A percentile compares a stretch with the other conserved stretches of the same genome.
Conservation (phyloP, 805 yeast genomes). For the Lipomyces anomalus region DNA sequence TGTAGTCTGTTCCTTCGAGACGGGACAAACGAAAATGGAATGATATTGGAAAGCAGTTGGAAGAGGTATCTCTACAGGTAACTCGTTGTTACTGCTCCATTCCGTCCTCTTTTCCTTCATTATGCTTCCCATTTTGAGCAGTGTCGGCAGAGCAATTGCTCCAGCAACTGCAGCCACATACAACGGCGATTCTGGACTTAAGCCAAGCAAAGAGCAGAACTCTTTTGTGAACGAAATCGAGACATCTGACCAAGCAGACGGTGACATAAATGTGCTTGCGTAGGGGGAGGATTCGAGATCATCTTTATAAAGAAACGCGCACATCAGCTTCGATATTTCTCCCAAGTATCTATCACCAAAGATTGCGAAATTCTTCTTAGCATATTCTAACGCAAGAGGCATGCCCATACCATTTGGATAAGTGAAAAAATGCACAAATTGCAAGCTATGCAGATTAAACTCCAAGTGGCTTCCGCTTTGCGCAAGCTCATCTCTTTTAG, state of each 20-base stretch:
- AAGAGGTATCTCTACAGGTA: constrained; percentile 56
- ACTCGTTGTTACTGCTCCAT: constrained; percentile 55
- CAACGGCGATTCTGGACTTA: constrained; percentile 51
- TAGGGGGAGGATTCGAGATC: constrained; percentile 26
- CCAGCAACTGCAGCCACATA: constrained; percentile 48
- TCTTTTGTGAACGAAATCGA: constrained; percentile 41
- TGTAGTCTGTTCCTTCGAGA: constrained; percentile 61
- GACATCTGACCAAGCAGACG: constrained; percentile 31
- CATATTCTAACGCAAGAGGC: constrained; percentile 40
- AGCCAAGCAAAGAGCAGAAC: constrained; percentile 45
- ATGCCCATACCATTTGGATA: constrained; percentile 2
- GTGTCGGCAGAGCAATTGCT: constrained; percentile 47
- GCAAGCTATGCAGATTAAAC: constrained; percentile 42
- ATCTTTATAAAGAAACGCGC: constrained; percentile 34
- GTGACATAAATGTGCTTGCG: constrained; percentile 27
- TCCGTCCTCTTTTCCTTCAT: constrained; percentile 39
- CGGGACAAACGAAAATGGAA: constrained; percentile 67
- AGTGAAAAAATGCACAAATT: constrained; percentile 35
- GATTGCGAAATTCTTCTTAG: constrained; percentile 37
- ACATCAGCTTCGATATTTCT: constrained; percentile 42
- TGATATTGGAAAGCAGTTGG: constrained; percentile 54
- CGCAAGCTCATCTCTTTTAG: constrained; percentile 29
- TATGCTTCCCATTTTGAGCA: constrained; percentile 45
- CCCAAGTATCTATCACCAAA: constrained; percentile 40
- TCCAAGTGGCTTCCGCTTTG: constrained; percentile 41